Evolutionary conservation across 306 rosid genomes (phyloP).

Genomic region (Prunus dulcis): DNA sequence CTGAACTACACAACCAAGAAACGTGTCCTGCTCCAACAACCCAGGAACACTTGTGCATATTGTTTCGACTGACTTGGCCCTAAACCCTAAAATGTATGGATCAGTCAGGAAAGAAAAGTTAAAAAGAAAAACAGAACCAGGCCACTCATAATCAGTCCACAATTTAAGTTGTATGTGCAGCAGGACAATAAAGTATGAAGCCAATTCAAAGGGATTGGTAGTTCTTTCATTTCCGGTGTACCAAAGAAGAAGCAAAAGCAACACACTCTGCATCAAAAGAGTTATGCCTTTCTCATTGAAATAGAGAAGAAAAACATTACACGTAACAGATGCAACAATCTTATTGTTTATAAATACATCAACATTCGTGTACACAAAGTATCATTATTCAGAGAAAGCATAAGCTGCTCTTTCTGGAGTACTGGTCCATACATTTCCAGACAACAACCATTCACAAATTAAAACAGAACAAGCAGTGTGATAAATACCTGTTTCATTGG

Average conservation of each 20-base stretch:
- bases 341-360: neutral
- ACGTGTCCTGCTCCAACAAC: neutral
- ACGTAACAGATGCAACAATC: neutral
- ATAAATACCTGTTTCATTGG: conserved; percentile 31
- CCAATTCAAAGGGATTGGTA: too few relatives aligned
- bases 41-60: neutral
- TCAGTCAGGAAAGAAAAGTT: too few relatives aligned
- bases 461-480: conserved; percentile 1
- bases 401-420: neutral
- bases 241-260: too few relatives aligned
- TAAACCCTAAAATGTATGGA: neutral
- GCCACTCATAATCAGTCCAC: too few relatives aligned
- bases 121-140: too few relatives aligned
- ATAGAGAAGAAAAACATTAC: neutral
- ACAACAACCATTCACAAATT: conserved; percentile 16
- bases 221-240: too few relatives aligned
- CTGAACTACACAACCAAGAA: neutral
- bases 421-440: conserved; percentile 6
- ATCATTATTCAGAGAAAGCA: conserved; percentile 12
- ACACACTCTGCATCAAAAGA: neutral
- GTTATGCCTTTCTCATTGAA: neutral
- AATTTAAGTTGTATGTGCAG: neutral
- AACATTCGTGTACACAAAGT: conserved; percentile 15
- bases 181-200: neutral
- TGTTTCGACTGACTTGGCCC: neutral